Base-by-base conservation (phyloP, 1,284 basidiomycete genomes). In the Termitomyces sp. region DNA sequence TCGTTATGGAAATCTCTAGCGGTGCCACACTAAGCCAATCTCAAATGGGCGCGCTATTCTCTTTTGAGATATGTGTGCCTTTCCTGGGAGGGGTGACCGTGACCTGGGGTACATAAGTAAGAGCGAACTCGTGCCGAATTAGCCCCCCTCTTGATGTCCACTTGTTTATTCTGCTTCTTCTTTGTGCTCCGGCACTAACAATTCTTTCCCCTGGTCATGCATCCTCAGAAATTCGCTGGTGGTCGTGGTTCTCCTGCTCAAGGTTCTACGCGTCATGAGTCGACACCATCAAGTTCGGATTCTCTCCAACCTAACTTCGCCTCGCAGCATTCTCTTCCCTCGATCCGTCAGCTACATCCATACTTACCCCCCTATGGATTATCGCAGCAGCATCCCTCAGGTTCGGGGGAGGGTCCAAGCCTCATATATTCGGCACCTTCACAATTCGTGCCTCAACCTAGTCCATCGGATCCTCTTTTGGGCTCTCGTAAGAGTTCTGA, bases 301-400 rank as follows among this genome's bases (percentile, higher is more conserved):
- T 34, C 50, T 7, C 36, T 43, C 9, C 53, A 51, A 34, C 12
- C 57, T 15, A 44, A 30, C 17, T 57, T 53, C 47, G 5, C 57
- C 30, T 61, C 63, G 19, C 70, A 69, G 33, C 68, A 70, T 2
- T 70, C 71, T 45, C 71, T 88, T 31, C 85, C 86, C 10, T 81
- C 86, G 47, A 87, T 88, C 62, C 80, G 80, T 52, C 79, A 84
- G 33, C 71, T 86, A 24, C 81, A 84, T 63, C 81, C 81, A 21
- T 80, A 81, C 67, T 74, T 84, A 21, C 79, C 80, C 1, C 78
- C 70, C 8, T 61, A 65, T 36, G 64, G 65, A 24, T 63, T 68
- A 54, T 59, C 65, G 1, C 64, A 65, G 17, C 62, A 65, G 17
- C 61, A 59, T 33, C 55, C 60, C 12, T 31, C 52, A n/a, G 34